These are phyloP conservation scores for Westerdykella aurantiaca DNA, from an alignment of 2,329 filamentous ascomycete species.

Conservation along the genomic window DNA sequence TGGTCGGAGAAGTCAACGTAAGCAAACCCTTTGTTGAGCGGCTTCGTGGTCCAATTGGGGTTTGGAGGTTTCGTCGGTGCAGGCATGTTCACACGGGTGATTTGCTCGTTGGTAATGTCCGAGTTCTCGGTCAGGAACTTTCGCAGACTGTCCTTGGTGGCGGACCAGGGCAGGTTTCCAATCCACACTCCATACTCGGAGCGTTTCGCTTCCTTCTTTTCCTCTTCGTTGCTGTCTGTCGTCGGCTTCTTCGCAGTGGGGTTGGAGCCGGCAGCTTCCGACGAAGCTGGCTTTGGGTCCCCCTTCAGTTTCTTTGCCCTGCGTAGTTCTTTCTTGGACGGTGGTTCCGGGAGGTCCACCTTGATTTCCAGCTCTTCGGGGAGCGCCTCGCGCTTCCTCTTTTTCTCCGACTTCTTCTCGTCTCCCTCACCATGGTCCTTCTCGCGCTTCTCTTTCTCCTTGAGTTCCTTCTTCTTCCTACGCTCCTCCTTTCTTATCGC, in stretches of 20 bases:
- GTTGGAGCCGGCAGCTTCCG: slow-evolving; percentile 14
- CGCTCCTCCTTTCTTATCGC: background rate
- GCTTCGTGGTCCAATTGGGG: slow-evolving; percentile 43
- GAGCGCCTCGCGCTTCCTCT: slow-evolving; percentile 55
- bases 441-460: background rate
- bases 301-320: slow-evolving; percentile 78
- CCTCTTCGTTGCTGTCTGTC: slow-evolving; percentile 16
- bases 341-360: slow-evolving; percentile 80
- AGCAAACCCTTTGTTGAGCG: slow-evolving; percentile 86
- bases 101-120: slow-evolving; percentile 54
- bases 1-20: slow-evolving; percentile 82
- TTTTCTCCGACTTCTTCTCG: slow-evolving; percentile 20
- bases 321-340: slow-evolving; percentile 88
- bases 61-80: slow-evolving; percentile 39
- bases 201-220: slow-evolving; percentile 44
- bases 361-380: slow-evolving; percentile 75
- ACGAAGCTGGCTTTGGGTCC: slow-evolving; percentile 19
- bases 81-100: slow-evolving; percentile 81
- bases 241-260: slow-evolving; percentile 28
- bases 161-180: slow-evolving; percentile 83
- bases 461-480: background rate
- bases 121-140: slow-evolving; percentile 72
- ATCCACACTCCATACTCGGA: slow-evolving; percentile 90
- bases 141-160: slow-evolving; percentile 67
- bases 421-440: background rate